Evolutionary conservation across 345 rosid species (phyloP), one percentile per base, ranked within the genome.

Genomic region (Populus ilicifolia): DNA sequence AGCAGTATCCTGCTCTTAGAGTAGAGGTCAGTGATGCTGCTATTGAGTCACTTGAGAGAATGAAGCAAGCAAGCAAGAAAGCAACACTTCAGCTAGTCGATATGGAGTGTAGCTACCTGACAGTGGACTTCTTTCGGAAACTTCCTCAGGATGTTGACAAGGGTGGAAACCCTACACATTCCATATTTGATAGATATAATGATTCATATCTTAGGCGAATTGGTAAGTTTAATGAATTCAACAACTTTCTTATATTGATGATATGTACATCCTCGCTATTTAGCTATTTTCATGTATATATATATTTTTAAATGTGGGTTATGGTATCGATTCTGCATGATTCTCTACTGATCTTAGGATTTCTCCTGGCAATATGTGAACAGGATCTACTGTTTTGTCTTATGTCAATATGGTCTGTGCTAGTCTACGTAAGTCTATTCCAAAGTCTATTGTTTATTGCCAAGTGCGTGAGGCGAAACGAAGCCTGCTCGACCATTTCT

Each of bases 401-500:
- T 96, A 96, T 33, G 97, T 96, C 79, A 94, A 89, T 73, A 92
- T 92, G 99, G 98, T 96, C 29, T 93, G 97, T 79, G 91, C 90
- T 29, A 87, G 87, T 77, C 88, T 96, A 59, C 97, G 97, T 27
- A 88, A 94, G 84, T 92, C 97, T 74, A 94, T 96, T 44, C 99
- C 99, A 2, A 96, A 96, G 85, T 96, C 99, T 67, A 77, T 96
- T 1, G 99, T 94, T 70, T 89, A 96, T 77, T 92, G 98, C 77
- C 98, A 96, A 94, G 98, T 94, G 59, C 94, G 99, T n/a, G 99
- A 93, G 82, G 99, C 99, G 46, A 96, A 94, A 73, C 83, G 97
- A 71, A 86, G 97, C 88, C 89, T 96, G 70, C 97, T 96, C 0
- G 99, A 96, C 76, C 92, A 87, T 84, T 96, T 93, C 92, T 96